phyloP scores from a whole-genome alignment of 345 rosid species.

The Hibiscus syriacus region DNA sequence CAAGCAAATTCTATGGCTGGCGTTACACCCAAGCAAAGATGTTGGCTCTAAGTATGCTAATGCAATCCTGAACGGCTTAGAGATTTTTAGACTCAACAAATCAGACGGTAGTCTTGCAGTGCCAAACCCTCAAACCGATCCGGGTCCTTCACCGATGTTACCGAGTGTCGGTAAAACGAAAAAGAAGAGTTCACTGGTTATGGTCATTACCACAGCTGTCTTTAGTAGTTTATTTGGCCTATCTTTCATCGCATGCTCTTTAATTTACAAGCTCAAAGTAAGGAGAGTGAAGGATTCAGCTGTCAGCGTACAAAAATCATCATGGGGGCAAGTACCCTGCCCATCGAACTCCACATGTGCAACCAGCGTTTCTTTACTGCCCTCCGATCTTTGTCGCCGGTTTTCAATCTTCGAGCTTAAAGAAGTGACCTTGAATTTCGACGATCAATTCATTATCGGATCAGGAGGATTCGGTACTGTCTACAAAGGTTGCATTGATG shows the following conservation, averaged over 20 bases:
- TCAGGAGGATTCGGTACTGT: constrained; percentile 47
- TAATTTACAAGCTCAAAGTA: not conserved
- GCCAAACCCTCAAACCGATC: constrained; percentile 21
- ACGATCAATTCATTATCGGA: constrained; percentile 32
- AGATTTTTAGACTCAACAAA: constrained; percentile 28
- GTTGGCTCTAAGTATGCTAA: constrained; percentile 9
- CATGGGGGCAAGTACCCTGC: not conserved
- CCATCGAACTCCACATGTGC: constrained; percentile 1
- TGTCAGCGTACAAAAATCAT: not conserved
- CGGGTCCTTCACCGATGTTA: not conserved
- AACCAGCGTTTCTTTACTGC: constrained; percentile 19
- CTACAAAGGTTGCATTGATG: constrained; percentile 35
- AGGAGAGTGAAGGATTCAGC: not conserved
- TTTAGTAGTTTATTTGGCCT: not conserved
- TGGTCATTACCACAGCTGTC: not conserved
- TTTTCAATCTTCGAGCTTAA: not conserved
- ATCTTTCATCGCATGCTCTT: constrained; percentile 2
- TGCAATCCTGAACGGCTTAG: constrained; percentile 33
- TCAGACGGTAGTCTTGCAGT: constrained; percentile 23
- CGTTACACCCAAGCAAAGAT: constrained; percentile 12
- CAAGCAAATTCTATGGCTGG: constrained; percentile 14
- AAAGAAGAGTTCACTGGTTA: not conserved
- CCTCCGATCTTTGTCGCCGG: constrained; percentile 2
- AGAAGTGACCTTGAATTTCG: constrained; percentile 10
- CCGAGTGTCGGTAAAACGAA: not conserved